Evolutionary conservation across 345 rosid species (phyloP).

Genomic region (Syzygium oleosum): DNA sequence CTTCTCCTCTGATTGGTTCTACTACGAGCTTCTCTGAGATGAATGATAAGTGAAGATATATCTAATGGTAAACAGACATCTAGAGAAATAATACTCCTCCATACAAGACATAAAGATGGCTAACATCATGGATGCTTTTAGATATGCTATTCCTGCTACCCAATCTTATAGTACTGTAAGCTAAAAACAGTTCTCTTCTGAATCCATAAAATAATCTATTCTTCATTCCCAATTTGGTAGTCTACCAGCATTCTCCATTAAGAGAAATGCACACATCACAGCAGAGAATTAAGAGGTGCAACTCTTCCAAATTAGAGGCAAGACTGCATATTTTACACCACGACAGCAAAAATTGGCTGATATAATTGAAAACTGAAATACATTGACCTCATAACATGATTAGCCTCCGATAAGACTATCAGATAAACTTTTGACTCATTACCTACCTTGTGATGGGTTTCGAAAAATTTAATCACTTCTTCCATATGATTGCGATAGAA

Average conservation of each 20-base stretch:
- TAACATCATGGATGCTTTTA: not conserved
- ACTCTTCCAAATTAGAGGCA: not conserved
- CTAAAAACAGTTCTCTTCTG: not conserved
- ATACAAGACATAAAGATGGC: too few relatives aligned
- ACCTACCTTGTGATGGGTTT: conserved; percentile 84
- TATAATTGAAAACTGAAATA: not conserved
- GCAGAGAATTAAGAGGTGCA: not conserved
- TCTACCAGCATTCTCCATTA: not conserved
- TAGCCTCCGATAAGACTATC: not conserved
- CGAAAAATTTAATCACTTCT: conserved; percentile 89
- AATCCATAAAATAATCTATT: not conserved
- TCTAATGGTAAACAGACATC: not conserved
- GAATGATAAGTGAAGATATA: not conserved
- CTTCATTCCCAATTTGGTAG: not conserved
- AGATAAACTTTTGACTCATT: not conserved
- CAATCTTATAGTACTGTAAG: not conserved
- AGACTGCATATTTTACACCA: not conserved
- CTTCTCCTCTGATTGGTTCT: not conserved
- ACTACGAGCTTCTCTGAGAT: not conserved
- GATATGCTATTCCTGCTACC: not conserved
- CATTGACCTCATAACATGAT: not conserved
- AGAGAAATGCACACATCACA: not conserved
- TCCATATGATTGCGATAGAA: conserved; percentile 90
- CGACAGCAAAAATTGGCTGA: not conserved
- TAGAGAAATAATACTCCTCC: too few relatives aligned